A percentile compares a stretch with the other conserved stretches of the same genome.
Conservation (phyloP, 1,284 basidiomycete genomes). For the Phaffia rhodozyma region DNA sequence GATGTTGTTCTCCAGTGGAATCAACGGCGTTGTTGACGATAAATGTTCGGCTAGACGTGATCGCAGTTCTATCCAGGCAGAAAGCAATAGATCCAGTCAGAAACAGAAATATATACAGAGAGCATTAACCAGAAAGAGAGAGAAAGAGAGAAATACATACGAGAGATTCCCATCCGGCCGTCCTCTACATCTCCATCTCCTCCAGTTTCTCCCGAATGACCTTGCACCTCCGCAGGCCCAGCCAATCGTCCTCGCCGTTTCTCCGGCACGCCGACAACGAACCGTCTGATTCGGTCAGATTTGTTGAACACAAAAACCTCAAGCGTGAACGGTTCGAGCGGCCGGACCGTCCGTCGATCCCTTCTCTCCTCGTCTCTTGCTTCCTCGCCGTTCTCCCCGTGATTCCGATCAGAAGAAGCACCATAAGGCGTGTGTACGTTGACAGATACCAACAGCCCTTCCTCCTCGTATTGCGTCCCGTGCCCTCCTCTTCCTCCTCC, state of each 20-base stretch:
- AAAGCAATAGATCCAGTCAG: neutral
- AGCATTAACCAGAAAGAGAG: neutral
- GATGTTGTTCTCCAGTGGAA: constrained; percentile 67
- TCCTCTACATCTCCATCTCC: constrained; percentile 26
- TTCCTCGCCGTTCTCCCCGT: no score
- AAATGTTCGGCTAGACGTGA: constrained; percentile 23
- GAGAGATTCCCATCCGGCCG: neutral
- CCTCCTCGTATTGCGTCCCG: neutral
- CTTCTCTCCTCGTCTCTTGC: no score
- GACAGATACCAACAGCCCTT: neutral
- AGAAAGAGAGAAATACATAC: neutral
- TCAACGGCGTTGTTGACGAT: constrained; percentile 41
- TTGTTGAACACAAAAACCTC: constrained; percentile 84
- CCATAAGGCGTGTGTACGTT: no score
- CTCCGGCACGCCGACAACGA: constrained; percentile 60
- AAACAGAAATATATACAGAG: neutral
- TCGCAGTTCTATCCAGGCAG: constrained; percentile 18
- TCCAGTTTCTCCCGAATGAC: constrained; percentile 18
- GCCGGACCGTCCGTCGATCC: constrained; percentile 42
- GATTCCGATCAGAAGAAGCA: no score
- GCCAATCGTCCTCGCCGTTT: constrained; percentile 36
- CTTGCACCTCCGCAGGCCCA: constrained; percentile 21
- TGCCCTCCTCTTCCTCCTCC: neutral
- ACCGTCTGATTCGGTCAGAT: constrained; percentile 59
- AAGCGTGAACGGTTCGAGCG: constrained; percentile 61